Percentiles rank a stretch among this genome's conserved stretches.
Evolutionary conservation across 2,329 filamentous ascomycete species (phyloP).

Genomic region (Botrytis fragariae): DNA sequence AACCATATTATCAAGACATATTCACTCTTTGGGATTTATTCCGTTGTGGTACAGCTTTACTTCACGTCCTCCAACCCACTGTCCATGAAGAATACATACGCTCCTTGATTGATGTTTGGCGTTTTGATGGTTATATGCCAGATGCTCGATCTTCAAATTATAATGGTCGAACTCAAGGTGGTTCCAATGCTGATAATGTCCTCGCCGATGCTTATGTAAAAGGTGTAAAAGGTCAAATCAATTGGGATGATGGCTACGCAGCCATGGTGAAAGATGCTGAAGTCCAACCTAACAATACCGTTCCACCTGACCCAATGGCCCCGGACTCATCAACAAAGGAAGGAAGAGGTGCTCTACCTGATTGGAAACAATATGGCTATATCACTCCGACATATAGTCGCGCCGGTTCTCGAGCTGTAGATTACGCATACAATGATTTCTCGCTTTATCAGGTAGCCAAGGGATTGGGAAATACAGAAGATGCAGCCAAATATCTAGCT

Average conservation of each 20-base stretch:
- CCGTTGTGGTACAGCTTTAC: slow-evolving; percentile 61
- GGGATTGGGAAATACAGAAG: slow-evolving; percentile 39
- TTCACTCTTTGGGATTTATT: slow-evolving; percentile 67
- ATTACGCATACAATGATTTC: slow-evolving; percentile 69
- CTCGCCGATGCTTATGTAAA: slow-evolving; percentile 72
- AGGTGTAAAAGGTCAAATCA: slow-evolving; percentile 56
- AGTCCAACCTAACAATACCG: slow-evolving; percentile 56
- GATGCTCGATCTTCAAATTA: slow-evolving; percentile 66
- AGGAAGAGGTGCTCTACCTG: slow-evolving; percentile 65
- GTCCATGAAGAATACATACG: slow-evolving; percentile 65
- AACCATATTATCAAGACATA: slow-evolving; percentile 70
- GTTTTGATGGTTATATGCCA: slow-evolving; percentile 61
- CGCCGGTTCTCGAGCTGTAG: slow-evolving; percentile 62
- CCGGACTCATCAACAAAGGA: slow-evolving; percentile 62
- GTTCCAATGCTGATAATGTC: slow-evolving; percentile 69
- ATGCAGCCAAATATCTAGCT: slow-evolving; percentile 17
- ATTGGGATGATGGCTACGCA: slow-evolving; percentile 62
- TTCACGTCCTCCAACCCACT: slow-evolving; percentile 62
- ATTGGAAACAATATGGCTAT: slow-evolving; percentile 64
- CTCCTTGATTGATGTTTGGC: slow-evolving; percentile 66
- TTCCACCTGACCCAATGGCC: slow-evolving; percentile 52
- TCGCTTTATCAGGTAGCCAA: slow-evolving; percentile 60
- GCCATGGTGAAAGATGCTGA: slow-evolving; percentile 69
- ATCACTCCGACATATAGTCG: slow-evolving; percentile 62
- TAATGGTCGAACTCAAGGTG: slow-evolving; percentile 68